Evolutionary conservation across 192 early-diverging fungal species (phyloP).

Genomic region (Spizellomyces punctatus): DNA sequence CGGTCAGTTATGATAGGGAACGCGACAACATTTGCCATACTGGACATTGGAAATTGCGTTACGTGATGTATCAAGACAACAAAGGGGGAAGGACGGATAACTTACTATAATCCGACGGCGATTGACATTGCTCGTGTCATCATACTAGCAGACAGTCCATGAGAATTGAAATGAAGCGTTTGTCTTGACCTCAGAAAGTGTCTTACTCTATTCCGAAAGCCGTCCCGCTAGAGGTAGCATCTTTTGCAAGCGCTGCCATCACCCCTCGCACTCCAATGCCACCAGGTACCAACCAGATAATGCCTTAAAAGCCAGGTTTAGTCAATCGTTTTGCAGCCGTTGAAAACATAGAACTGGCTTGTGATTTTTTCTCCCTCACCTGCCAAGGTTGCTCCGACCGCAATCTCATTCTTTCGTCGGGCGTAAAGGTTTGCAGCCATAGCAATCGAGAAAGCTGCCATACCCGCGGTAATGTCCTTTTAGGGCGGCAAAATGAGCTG

Average conservation of each 20-base stretch:
- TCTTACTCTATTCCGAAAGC: slow-evolving; percentile 35
- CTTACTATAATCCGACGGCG: slow-evolving; percentile 35
- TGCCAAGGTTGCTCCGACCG: slow-evolving; percentile 22
- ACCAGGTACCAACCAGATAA: slow-evolving; percentile 36
- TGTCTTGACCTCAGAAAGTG: neutral
- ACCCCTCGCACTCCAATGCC: slow-evolving; percentile 32
- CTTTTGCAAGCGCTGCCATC: slow-evolving; percentile 15
- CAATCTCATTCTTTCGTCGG: slow-evolving; percentile 28
- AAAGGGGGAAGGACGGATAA: neutral
- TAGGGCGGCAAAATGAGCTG: neutral
- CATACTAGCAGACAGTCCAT: slow-evolving; percentile 16
- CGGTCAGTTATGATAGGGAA: slow-evolving; percentile 27
- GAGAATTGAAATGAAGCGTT: neutral
- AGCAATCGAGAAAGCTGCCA: slow-evolving; percentile 31
- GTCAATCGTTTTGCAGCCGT: neutral
- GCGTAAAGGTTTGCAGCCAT: slow-evolving; percentile 32
- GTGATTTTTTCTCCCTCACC: slow-evolving; percentile 13
- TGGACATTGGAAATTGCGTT: neutral
- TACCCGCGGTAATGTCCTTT: slow-evolving; percentile 30
- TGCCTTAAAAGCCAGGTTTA: slow-evolving; percentile 3
- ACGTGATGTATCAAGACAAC: neutral
- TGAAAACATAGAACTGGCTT: neutral
- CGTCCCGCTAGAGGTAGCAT: slow-evolving; percentile 13
- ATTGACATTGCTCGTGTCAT: slow-evolving; percentile 38
- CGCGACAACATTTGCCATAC: slow-evolving; percentile 31